These are phyloP conservation scores for Chiua sp. DNA, from an alignment of 1,284 basidiomycete species.

Conservation along the genomic window DNA sequence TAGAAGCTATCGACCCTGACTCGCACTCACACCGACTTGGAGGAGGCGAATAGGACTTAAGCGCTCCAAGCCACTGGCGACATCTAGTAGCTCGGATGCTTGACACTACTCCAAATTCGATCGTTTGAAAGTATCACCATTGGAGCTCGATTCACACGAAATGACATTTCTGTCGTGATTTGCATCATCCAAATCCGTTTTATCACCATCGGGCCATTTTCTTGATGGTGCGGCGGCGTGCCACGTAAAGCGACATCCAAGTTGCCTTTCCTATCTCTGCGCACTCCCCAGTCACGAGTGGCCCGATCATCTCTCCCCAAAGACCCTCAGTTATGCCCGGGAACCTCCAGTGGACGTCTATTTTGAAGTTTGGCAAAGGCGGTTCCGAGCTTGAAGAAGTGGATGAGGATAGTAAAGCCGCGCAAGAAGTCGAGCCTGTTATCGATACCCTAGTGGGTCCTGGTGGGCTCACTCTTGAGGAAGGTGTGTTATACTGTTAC, in stretches of 20 bases:
- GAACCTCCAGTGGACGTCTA: not conserved
- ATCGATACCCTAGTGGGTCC: constrained; percentile 14
- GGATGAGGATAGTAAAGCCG: not conserved
- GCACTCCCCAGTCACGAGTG: too few relatives aligned
- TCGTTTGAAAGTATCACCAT: too few relatives aligned
- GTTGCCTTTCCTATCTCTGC: not conserved
- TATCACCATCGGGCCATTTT: not conserved
- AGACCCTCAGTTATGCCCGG: constrained; percentile 3
- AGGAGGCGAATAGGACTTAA: too few relatives aligned
- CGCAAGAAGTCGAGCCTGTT: not conserved
- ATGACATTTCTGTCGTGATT: too few relatives aligned
- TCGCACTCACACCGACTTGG: too few relatives aligned
- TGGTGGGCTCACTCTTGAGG: constrained; percentile 30
- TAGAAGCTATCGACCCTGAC: too few relatives aligned
- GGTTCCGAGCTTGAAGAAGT: not conserved
- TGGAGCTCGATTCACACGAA: too few relatives aligned
- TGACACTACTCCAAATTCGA: too few relatives aligned
- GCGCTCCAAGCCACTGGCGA: too few relatives aligned
- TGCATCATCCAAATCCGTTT: not conserved
- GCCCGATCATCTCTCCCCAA: too few relatives aligned
- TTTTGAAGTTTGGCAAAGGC: not conserved
- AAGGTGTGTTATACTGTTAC: constrained; percentile 22
- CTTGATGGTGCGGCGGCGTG: not conserved
- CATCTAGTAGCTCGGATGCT: too few relatives aligned
- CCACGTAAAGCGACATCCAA: not conserved